Evolutionary conservation across 2,329 filamentous ascomycete species (phyloP).

Genomic region (Botrytis sinoallii): DNA sequence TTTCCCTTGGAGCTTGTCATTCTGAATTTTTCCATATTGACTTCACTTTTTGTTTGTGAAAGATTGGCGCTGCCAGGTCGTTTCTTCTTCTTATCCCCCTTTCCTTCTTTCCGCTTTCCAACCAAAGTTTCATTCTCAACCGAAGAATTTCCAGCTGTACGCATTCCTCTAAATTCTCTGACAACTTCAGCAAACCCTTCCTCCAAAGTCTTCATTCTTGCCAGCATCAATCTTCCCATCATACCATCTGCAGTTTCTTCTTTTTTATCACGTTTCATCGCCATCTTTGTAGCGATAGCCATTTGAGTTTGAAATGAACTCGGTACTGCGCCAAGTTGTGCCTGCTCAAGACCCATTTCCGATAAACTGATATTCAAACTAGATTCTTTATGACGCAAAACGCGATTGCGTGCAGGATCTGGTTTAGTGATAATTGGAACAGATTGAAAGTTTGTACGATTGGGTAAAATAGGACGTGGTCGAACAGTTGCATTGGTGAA

Average conservation of each 20-base stretch:
- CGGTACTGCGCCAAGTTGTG: slow-evolving; percentile 61
- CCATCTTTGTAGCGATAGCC: slow-evolving; percentile 65
- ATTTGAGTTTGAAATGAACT: slow-evolving; percentile 81
- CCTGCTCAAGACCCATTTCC: slow-evolving; percentile 66
- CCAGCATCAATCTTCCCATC: slow-evolving; percentile 76
- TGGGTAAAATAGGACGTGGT: slow-evolving; percentile 55
- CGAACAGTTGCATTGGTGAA: slow-evolving; percentile 41
- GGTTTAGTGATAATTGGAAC: slow-evolving; percentile 48
- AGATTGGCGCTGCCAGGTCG: slow-evolving; percentile 4
- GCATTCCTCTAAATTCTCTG: slow-evolving; percentile 57
- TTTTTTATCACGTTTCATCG: slow-evolving; percentile 45
- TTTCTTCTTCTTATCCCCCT: slow-evolving; percentile 20
- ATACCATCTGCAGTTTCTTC: slow-evolving; percentile 59
- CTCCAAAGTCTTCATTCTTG: slow-evolving; percentile 88
- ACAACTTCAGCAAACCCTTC: slow-evolving; percentile 88
- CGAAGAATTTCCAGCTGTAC: slow-evolving; percentile 34
- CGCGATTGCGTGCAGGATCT: slow-evolving; percentile 24
- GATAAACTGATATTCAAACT: slow-evolving; percentile 69
- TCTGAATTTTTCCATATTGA: slow-evolving; percentile 19
- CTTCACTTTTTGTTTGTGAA: slow-evolving; percentile 25
- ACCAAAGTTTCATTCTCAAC: slow-evolving; percentile 27
- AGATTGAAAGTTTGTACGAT: slow-evolving; percentile 52
- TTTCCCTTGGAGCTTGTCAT: slow-evolving; percentile 8
- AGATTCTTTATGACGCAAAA: slow-evolving; percentile 44
- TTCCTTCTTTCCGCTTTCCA: slow-evolving; percentile 21